Conservation (phyloP, 2,329 filamentous ascomycete genomes). For the Cordyceps fumosorosea region DNA sequence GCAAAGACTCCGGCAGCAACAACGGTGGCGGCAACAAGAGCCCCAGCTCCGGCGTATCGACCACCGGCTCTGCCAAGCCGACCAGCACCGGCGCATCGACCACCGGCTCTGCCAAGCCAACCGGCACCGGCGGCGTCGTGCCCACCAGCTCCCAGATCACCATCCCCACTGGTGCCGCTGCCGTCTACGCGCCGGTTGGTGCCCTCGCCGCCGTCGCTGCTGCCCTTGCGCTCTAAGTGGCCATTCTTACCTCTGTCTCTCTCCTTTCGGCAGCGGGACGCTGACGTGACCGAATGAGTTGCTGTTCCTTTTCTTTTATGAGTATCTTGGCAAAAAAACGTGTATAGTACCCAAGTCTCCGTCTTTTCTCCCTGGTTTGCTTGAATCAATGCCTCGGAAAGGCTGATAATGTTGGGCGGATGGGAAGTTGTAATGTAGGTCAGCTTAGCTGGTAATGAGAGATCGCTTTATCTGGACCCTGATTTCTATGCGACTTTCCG, state of each 20-base stretch:
- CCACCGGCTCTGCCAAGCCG: neutral
- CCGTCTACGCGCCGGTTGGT: conserved; percentile 10
- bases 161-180: conserved; percentile 5
- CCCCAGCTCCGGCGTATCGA: neutral
- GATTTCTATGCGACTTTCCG: neutral
- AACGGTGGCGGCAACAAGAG: too few relatives aligned
- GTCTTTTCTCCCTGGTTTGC: neutral
- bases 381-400: neutral
- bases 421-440: conserved; percentile 11
- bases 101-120: neutral
- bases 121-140: conserved; percentile 12
- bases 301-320: neutral
- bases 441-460: conserved; percentile 12
- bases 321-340: neutral
- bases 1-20: neutral
- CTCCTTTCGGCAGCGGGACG: too few relatives aligned
- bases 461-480: neutral
- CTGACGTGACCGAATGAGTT: neutral
- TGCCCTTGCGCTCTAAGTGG: conserved; percentile 14
- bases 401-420: conserved; percentile 7
- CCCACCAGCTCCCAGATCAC: conserved; percentile 11
- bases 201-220: conserved; percentile 13
- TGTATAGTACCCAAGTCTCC: conserved; percentile 13
- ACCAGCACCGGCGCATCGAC: neutral
- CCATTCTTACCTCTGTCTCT: neutral